A percentile compares a stretch with the other conserved stretches of the same genome.
These are phyloP conservation scores for Neurospora terricola DNA, from an alignment of 495 filamentous ascomycete species.

Conservation along the genomic window DNA sequence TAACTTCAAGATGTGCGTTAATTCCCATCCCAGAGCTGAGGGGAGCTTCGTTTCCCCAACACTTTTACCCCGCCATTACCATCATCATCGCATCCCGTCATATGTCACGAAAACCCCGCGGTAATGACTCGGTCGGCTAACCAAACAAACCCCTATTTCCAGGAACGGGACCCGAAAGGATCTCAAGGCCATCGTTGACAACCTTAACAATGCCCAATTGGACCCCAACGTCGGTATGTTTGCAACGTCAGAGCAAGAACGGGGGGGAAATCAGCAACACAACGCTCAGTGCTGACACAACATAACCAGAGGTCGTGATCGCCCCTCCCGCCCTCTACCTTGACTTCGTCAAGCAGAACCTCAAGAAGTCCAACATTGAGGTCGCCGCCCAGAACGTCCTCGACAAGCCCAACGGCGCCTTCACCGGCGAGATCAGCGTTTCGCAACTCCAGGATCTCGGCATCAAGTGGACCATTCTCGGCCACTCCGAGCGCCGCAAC, in stretches of 20 bases:
- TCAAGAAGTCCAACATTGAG: constrained; percentile 47
- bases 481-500: constrained; percentile 86
- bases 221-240: constrained; percentile 56
- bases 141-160: constrained; percentile 2
- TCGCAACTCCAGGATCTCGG: constrained; percentile 78
- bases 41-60: neutral
- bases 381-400: constrained; percentile 93
- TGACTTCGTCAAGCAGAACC: constrained; percentile 65
- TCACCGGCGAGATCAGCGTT: constrained; percentile 92
- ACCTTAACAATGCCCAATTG: constrained; percentile 71
- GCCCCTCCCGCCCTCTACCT: constrained; percentile 87
- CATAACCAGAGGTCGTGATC: constrained; percentile 73
- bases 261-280: neutral
- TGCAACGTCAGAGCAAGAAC: neutral
- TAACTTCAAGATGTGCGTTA: constrained; percentile 93
- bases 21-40: neutral
- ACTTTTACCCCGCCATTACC: constrained; percentile 20
- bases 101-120: constrained; percentile 13
- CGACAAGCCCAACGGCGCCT: constrained; percentile 93
- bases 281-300: neutral
- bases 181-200: constrained; percentile 77
- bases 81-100: neutral
- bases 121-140: constrained; percentile 12
- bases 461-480: constrained; percentile 82
- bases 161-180: constrained; percentile 88